Evolutionary conservation across 345 rosid species (phyloP), one percentile per base, ranked within the genome.

Genomic region (Camelina sativa): DNA sequence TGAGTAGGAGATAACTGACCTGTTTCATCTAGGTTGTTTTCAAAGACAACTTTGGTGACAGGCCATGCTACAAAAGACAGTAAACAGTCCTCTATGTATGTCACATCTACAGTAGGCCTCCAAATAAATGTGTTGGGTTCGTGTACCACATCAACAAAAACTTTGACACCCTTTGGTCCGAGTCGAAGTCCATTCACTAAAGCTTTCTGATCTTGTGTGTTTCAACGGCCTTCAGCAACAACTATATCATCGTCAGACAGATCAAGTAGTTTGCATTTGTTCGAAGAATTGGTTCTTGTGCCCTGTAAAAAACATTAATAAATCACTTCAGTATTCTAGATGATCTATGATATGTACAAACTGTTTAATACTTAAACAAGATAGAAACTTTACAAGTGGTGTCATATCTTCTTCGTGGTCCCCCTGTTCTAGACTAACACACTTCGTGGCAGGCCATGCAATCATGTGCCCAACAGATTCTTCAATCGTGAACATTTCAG

Each of bases 61-160:
- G 51, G 51, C 20, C 51, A 47, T 54, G 59, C 32, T 54, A 54
- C 59, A 23, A 23, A 54, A 0, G 59, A 54, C 6, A 9, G 5
- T 54, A 23, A 22, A 20, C 35, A 54, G n/a, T 54, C 59, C n/a
- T 54, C 34, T 8, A 54, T 1, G 59, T 54, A 54, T 54, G 59
- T 23, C 3, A 54, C 34, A 11, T 54, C 35, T 15, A 23, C 12
- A 4, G 59, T 54, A 23, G 32, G 59, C 34, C 59, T 54, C 59
- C 59, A 54, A 23, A 54, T 23, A 2, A 54, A 54, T 10, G 59
- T 54, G 1, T 25, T 7, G 4, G 16, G 16, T 23, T 25, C 2
- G 25, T 54, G 34, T 22, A 54, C 35, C 11, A 50, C 55, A 50
- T 50, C 55, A 3, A 50, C 25, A 50, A 47, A 6, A 0, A 47